Evolutionary conservation across 208 protist genomes (phyloP), one percentile per base, ranked within the genome.

Genomic region (Angomonas deanei): DNA sequence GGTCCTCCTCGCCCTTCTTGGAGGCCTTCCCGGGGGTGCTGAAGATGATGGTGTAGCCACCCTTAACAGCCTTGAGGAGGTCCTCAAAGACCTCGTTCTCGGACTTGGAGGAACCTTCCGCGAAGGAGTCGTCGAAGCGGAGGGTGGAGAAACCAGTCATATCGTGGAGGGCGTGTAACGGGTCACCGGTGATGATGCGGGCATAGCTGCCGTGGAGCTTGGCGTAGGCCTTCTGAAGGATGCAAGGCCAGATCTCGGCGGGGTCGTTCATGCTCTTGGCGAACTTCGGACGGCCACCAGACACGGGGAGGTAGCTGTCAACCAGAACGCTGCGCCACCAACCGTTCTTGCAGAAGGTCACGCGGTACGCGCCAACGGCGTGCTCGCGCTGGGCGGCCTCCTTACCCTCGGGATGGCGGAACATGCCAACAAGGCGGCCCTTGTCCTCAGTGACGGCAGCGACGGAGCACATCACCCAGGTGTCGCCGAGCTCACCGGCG

Each of bases 181-280:
- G 80, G 50, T 93, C 80, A 26, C 87, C 87, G 38, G 68, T 63
- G 50, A 72, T 36, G 66, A 93, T 87, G 47, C 60, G 72, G 10
- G 58, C 70, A 64, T 91, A 93, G 53, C 72, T 74, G 56, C 83
- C 88, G 47, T 19, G 59, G 6, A 91, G 1, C 64, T 91, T 92
- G 0, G 86, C 86, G 42, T 86, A 94, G 1, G 81, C 88, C 68
- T 94, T 94, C 67, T 92, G 73, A 47, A 92, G 48, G 30, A 94
- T 48, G n/a, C 63, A 68, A 31, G 88, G 65, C 88, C 88, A 92
- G 53, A 93, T 34, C 70, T 91, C 84, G 58, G 76, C 70, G 39
- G 68, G 63, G 50, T 90, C 82, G 58, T 72, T 68, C n/a, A 47
- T 32, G 36, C 78, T 76, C 38, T 82, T 74, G 23, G 68, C 70